A percentile compares a stretch with the other conserved stretches of the same genome.
phyloP scores from a whole-genome alignment of 140 eudicot species.

The Senecio squalidus region DNA sequence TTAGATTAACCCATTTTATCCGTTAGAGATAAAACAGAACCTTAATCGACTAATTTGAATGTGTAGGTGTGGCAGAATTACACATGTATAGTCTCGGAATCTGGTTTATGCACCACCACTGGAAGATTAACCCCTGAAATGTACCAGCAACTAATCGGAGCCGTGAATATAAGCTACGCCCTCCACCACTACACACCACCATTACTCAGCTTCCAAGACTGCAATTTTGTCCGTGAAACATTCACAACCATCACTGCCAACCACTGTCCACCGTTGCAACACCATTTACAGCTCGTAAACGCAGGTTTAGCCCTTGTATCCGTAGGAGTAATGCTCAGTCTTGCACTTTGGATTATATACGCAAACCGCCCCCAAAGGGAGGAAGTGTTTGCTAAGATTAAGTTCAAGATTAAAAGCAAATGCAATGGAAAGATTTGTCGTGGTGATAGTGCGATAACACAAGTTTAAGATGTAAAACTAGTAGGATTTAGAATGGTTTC shows the following conservation, averaged over 20 bases:
- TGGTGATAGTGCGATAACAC: conserved; percentile 13
- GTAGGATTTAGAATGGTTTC: conserved; percentile 2
- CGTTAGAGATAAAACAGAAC: too few relatives aligned
- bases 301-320: conserved; percentile 70
- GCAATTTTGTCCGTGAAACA: conserved; percentile 74
- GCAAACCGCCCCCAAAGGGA: conserved; percentile 99
- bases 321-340: conserved; percentile 79
- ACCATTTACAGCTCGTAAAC: conserved; percentile 46
- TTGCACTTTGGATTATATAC: conserved; percentile 75
- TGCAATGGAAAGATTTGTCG: conserved; percentile 32
- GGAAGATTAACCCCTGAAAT: conserved; percentile 84
- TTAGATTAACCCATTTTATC: too few relatives aligned
- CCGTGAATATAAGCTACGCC: conserved; percentile 76
- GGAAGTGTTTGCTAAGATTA: conserved; percentile 75
- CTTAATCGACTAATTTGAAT: background rate
- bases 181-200: conserved; percentile 78
- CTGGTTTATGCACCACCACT: conserved; percentile 50
- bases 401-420: conserved; percentile 44
- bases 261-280: conserved; percentile 64
- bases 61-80: conserved; percentile 83
- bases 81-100: conserved; percentile 54
- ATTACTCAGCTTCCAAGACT: conserved; percentile 74
- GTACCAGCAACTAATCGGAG: conserved; percentile 62
- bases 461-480: conserved; percentile 4
- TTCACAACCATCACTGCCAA: conserved; percentile 59